These are phyloP conservation scores for Xylariaceae sp. DNA, from an alignment of 2,329 filamentous ascomycete species.

Conservation along the genomic window DNA sequence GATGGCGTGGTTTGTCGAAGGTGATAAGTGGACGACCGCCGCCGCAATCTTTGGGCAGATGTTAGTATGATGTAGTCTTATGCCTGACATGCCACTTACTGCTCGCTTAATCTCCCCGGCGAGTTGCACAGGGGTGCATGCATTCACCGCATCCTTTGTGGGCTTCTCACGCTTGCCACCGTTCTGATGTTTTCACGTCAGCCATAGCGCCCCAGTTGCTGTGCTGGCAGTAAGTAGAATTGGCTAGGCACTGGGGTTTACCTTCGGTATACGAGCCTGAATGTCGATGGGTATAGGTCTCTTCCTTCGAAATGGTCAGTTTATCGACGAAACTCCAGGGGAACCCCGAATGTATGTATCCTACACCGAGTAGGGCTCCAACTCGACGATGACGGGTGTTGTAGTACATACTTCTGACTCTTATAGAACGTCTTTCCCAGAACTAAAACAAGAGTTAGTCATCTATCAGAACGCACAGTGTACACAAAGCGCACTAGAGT, in stretches of 20 bases:
- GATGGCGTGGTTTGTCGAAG: conserved; percentile 74
- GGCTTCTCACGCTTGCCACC: conserved; percentile 50
- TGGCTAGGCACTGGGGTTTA: conserved; percentile 14
- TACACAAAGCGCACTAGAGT: no score
- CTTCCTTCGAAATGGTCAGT: conserved; percentile 54
- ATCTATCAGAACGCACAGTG: no score
- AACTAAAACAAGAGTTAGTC: conserved; percentile 27
- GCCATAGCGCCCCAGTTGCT: not conserved
- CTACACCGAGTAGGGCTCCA: not conserved
- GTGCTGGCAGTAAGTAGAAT: no score
- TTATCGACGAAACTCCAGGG: not conserved
- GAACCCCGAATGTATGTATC: not conserved
- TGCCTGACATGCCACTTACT: conserved; percentile 38
- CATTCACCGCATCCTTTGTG: conserved; percentile 42
- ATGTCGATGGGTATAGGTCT: conserved; percentile 79
- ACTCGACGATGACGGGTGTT: not conserved
- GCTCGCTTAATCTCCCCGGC: conserved; percentile 78
- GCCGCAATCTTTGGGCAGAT: conserved; percentile 30
- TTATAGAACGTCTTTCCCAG: conserved; percentile 95
- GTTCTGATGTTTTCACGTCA: conserved; percentile 1
- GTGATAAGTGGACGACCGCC: conserved; percentile 75
- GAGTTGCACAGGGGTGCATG: conserved; percentile 58
- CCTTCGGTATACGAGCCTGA: conserved; percentile 55
- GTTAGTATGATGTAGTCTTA: conserved; percentile 1
- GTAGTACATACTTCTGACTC: conserved; percentile 28